phyloP scores from a whole-genome alignment of 1,139 yeast genomes.

The Pichia sp. region DNA sequence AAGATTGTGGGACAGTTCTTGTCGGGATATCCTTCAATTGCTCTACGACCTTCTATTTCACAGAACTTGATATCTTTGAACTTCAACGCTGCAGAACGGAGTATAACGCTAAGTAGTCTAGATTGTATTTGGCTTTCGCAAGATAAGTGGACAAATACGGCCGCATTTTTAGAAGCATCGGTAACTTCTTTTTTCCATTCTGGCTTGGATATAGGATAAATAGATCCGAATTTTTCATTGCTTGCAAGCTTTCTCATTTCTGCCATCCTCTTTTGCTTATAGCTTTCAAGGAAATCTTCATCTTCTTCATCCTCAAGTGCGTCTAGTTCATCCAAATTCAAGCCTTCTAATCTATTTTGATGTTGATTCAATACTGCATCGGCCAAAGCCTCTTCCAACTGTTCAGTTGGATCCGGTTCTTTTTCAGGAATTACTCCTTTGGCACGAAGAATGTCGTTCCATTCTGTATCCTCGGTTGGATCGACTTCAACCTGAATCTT shows the following conservation, averaged over 20 bases:
- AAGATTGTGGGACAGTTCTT: conserved; percentile 85
- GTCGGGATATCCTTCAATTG: conserved; percentile 89
- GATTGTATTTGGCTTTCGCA: conserved; percentile 69
- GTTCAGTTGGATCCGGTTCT: conserved; percentile 86
- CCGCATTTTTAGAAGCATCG: conserved; percentile 56
- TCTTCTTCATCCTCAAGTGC: conserved; percentile 40
- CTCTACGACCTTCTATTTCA: conserved; percentile 83
- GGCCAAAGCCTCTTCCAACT: conserved; percentile 80
- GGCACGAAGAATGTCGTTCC: conserved; percentile 90
- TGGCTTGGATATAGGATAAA: conserved; percentile 73
- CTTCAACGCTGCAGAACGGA: conserved; percentile 48
- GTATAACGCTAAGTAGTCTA: conserved; percentile 56
- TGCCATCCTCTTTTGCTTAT: conserved; percentile 69
- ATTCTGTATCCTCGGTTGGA: conserved; percentile 94
- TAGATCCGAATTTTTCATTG: conserved; percentile 69
- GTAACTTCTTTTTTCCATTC: conserved; percentile 87
- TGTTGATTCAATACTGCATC: conserved; percentile 80
- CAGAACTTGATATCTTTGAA: conserved; percentile 85
- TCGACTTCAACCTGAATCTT: conserved; percentile 81
- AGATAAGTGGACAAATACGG: conserved; percentile 76
- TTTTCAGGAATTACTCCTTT: conserved; percentile 92
- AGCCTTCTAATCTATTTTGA: conserved; percentile 68
- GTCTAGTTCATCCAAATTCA: conserved; percentile 73
- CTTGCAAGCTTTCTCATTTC: conserved; percentile 62
- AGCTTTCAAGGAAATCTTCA: conserved; percentile 39